Evolutionary conservation across 371 early-diverging fungal genomes (phyloP), one percentile per base, ranked within the genome.

Genomic region (Circinella umbellata): DNA sequence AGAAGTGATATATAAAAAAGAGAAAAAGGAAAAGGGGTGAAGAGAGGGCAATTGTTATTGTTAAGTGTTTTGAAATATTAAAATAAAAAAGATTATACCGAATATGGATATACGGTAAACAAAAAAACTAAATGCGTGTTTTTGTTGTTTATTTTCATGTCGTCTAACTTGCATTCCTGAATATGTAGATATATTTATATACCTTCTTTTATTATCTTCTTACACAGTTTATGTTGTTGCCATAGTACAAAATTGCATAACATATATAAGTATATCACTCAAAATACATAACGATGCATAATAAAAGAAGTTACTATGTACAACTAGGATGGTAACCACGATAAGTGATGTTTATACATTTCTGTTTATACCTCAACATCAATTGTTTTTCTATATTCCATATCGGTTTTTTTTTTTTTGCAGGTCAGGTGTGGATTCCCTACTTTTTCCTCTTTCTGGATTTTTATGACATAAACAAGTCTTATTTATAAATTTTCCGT

Each of bases 151-250:
- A 61, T 64, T 64, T 64, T 49, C 64, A 64, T 64, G 64, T 64
- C 64, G 64, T 49, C 64, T 64, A 49, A 34, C 64, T 46, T 49
- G 64, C 64, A 64, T 64, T 64, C 64, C 64, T 64, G 34, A 35
- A 9, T 27, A 27, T 27, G 2, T 27, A 27, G 27, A 27, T 27
- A 27, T 27, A 27, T 27, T 27, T 27, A 27, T 27, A 27, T 27
- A 35, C 4, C 17, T 38, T 4, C 18, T 60, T 37, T 20, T 36
- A 20, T 63, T 37, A 39, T 34, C 38, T 11, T 42, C 4, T 63
- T 7, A 18, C 2, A 27, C 4, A 39, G 51, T 51, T 14, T 8
- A n/a, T 17, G 6, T 51, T 42, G 42, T 42, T 42, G 3, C 11
- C 42, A 42, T 42, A 27, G 27, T 27, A 27, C 27, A 1, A 27